phyloP scores from a whole-genome alignment of 352 stramenopile species.

The Phytophthora agathidicida region DNA sequence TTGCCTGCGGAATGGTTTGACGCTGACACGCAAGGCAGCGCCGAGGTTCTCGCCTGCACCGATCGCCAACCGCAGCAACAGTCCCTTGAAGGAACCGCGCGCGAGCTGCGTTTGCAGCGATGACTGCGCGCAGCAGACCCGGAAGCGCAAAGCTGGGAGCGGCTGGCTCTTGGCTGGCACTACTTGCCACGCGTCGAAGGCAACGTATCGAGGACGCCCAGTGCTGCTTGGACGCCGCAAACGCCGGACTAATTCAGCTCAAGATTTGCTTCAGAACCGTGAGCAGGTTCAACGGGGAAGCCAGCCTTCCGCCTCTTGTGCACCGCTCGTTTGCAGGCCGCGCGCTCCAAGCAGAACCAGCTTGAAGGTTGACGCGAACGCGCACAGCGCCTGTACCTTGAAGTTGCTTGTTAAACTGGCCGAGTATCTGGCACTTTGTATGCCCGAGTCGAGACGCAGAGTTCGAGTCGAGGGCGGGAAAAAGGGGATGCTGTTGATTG shows the following conservation, averaged over 20 bases:
- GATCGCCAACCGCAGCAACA: conserved; percentile 1
- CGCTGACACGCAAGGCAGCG: conserved; percentile 29
- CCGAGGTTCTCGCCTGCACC: conserved; percentile 1
- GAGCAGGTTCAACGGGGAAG: conserved; percentile 4
- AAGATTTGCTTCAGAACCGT: conserved; percentile 32
- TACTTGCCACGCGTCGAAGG: conserved; percentile 13
- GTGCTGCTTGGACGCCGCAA: conserved; percentile 13
- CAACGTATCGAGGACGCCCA: conserved; percentile 6
- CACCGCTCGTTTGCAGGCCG: conserved; percentile 28
- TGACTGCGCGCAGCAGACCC: conserved; percentile 16
- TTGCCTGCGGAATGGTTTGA: conserved; percentile 10
- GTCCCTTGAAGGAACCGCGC: conserved; percentile 16
- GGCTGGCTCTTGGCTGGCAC: conserved; percentile 13
- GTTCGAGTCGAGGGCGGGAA: conserved; percentile 14
- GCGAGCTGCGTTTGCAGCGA: conserved; percentile 36
- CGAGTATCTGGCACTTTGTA: conserved; percentile 17
- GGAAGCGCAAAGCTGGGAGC: conserved; percentile 31
- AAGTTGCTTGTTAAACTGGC: conserved; percentile 26
- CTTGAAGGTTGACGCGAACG: conserved; percentile 8
- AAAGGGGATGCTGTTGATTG: conserved; percentile 3
- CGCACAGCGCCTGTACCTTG: conserved; percentile 24
- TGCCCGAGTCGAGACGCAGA: conserved; percentile 15
- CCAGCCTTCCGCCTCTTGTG: conserved; percentile 19
- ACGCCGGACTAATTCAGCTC: conserved; percentile 2
- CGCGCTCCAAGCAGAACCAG: conserved; percentile 17